Percentiles rank a stretch among this genome's conserved stretches.
These are phyloP conservation scores for Colletotrichum costaricense DNA, from an alignment of 2,329 filamentous ascomycete species.

Conservation along the genomic window DNA sequence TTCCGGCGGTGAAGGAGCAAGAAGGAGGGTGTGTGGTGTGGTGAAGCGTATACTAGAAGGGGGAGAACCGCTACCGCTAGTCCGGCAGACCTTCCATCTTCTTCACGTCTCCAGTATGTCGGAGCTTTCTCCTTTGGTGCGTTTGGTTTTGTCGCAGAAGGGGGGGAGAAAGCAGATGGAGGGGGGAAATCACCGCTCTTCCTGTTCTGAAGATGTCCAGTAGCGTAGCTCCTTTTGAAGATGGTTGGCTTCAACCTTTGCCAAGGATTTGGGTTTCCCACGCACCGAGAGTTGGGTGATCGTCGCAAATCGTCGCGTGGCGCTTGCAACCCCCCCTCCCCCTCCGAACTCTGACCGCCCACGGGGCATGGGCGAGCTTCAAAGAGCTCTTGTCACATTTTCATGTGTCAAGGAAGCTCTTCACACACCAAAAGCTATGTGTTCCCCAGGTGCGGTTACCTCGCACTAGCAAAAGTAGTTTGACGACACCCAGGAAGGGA, in stretches of 20 bases:
- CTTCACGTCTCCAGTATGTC: conserved; percentile 1
- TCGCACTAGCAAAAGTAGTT: not conserved
- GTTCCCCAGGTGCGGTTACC: not conserved
- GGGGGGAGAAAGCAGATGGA: not conserved
- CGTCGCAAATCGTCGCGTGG: not conserved
- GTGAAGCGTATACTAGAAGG: not conserved
- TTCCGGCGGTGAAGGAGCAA: not conserved
- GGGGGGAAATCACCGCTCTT: not conserved
- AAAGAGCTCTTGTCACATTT: not conserved
- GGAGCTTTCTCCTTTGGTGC: not conserved
- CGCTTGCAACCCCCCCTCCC: not conserved
- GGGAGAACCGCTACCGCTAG: not conserved
- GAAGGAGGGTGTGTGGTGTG: not conserved
- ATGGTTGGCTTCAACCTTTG: too few relatives aligned
- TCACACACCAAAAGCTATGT: not conserved
- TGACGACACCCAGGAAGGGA: not conserved
- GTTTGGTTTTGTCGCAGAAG: not conserved
- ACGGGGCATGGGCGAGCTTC: not conserved
- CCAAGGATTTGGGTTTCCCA: too few relatives aligned
- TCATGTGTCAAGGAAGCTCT: not conserved
- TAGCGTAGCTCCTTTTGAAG: not conserved
- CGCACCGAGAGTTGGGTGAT: not conserved
- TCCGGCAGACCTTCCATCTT: not conserved
- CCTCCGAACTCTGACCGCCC: not conserved
- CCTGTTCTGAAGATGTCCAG: not conserved